Evolutionary conservation across 2,329 filamentous ascomycete species (phyloP).

Genomic region (Fusarium fracticaudum): DNA sequence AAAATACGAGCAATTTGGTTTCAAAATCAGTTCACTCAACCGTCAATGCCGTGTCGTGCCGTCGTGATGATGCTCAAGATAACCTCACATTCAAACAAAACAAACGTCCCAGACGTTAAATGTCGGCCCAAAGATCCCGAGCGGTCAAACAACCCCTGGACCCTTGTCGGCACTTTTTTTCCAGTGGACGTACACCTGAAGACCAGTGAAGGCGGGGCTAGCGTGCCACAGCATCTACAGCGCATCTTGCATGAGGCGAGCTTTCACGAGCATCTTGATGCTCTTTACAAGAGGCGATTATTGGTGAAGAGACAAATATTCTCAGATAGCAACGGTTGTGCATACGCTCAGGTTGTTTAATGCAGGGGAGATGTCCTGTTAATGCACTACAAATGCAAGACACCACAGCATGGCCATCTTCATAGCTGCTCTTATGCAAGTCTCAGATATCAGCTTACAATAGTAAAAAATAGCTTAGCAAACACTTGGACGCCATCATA

Average conservation of each 20-base stretch:
- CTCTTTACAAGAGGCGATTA: not conserved
- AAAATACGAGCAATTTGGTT: not conserved
- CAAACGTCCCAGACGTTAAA: constrained; percentile 16
- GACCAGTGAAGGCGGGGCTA: constrained; percentile 15
- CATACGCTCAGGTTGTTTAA: not conserved
- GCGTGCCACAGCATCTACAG: constrained; percentile 23
- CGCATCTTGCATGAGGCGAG: constrained; percentile 26
- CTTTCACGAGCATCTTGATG: not conserved
- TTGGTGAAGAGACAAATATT: not conserved
- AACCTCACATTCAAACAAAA: constrained; percentile 33
- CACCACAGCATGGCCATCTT: not conserved
- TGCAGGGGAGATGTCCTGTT: not conserved
- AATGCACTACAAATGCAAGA: not conserved
- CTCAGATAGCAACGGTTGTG: not conserved
- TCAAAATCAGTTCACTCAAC: not conserved
- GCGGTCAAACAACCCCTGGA: constrained; percentile 37
- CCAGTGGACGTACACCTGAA: constrained; percentile 15
- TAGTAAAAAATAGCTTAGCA: not conserved
- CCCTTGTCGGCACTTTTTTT: constrained; percentile 6
- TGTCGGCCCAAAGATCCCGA: constrained; percentile 37
- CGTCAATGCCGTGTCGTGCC: not conserved
- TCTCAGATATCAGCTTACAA: not conserved
- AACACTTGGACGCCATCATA: not conserved
- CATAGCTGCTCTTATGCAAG: not conserved
- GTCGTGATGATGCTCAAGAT: constrained; percentile 6